Percentiles rank a stretch among this genome's conserved stretches.
These are phyloP conservation scores for Claviceps lovelessii DNA, from an alignment of 2,329 filamentous ascomycete genomes.

Conservation along the genomic window DNA sequence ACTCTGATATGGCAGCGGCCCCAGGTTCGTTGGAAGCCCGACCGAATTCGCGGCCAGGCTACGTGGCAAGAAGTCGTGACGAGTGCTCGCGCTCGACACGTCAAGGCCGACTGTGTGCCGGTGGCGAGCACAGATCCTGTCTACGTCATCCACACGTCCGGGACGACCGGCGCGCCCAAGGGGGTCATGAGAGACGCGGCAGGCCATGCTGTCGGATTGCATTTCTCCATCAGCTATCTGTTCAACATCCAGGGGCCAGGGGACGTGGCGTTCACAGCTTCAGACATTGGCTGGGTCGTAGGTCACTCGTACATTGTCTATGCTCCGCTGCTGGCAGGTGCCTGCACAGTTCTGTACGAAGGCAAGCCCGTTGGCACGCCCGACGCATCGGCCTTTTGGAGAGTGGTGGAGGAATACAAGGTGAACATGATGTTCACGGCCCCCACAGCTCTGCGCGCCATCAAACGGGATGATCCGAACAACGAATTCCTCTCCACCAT, in stretches of 20 bases:
- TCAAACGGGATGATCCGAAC: constrained; percentile 70
- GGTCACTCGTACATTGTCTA: constrained; percentile 73
- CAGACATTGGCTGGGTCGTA: constrained; percentile 75
- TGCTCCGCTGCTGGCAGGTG: constrained; percentile 69
- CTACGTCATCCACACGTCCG: constrained; percentile 85
- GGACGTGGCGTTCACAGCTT: constrained; percentile 60
- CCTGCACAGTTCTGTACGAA: constrained; percentile 78
- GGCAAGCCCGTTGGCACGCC: constrained; percentile 90
- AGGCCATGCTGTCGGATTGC: constrained; percentile 73
- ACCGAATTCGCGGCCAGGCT: constrained; percentile 52
- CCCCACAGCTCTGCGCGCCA: constrained; percentile 73
- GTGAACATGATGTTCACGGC: constrained; percentile 78
- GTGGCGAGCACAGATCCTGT: constrained; percentile 63
- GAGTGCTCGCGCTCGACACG: constrained; percentile 50
- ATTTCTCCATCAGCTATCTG: constrained; percentile 67
- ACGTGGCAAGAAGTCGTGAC: constrained; percentile 68
- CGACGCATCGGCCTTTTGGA: constrained; percentile 77
- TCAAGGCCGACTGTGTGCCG: constrained; percentile 61
- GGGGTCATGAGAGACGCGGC: constrained; percentile 71
- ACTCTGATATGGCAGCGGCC: constrained; percentile 77
- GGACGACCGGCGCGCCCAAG: constrained; percentile 71
- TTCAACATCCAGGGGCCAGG: constrained; percentile 73
- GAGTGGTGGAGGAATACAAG: constrained; percentile 69
- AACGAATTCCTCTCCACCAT: constrained; percentile 49
- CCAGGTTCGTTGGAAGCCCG: constrained; percentile 57